These are phyloP conservation scores for Penicillium cinerascens DNA, from an alignment of 495 filamentous ascomycete genomes.

Conservation along the genomic window DNA sequence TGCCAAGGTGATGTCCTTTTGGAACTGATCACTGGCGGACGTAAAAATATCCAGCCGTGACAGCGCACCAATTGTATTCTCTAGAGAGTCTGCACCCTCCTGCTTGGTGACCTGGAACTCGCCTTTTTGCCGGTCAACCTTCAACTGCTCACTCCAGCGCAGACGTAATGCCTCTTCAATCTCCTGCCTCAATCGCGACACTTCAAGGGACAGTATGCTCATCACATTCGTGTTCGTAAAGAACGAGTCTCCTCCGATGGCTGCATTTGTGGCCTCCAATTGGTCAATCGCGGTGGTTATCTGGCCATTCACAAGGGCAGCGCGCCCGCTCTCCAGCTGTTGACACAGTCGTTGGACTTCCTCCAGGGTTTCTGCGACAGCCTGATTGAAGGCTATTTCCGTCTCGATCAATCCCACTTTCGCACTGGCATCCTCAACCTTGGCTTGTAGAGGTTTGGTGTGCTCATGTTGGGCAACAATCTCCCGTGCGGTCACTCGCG, in stretches of 20 bases:
- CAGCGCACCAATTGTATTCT: slow-evolving; percentile 34
- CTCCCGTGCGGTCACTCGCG: slow-evolving; percentile 65
- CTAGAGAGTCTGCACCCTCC: slow-evolving; percentile 27
- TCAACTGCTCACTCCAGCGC: slow-evolving; percentile 52
- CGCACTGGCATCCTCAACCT: slow-evolving; percentile 60
- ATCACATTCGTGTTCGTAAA: slow-evolving; percentile 41
- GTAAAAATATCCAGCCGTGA: slow-evolving; percentile 33
- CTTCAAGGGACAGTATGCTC: slow-evolving; percentile 32
- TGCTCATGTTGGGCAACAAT: slow-evolving; percentile 71
- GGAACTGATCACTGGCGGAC: slow-evolving; percentile 31
- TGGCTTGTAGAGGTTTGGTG: slow-evolving; percentile 54
- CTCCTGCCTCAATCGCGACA: slow-evolving; percentile 29
- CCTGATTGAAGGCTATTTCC: slow-evolving; percentile 73
- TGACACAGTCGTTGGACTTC: slow-evolving; percentile 49
- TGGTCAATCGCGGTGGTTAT: slow-evolving; percentile 56
- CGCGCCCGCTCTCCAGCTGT: slow-evolving; percentile 43
- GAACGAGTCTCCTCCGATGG: slow-evolving; percentile 27
- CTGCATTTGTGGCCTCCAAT: slow-evolving; percentile 52
- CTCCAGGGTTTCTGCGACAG: slow-evolving; percentile 59
- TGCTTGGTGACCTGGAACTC: slow-evolving; percentile 46
- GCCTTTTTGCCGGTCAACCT: slow-evolving; percentile 47
- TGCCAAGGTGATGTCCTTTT: slow-evolving; percentile 28
- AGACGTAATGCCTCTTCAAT: slow-evolving; percentile 29
- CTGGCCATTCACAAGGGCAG: slow-evolving; percentile 42
- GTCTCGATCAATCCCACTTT: slow-evolving; percentile 68